Evolutionary conservation across 176 grass and related monocot species (phyloP).

Genomic region (Paspalum notatum): DNA sequence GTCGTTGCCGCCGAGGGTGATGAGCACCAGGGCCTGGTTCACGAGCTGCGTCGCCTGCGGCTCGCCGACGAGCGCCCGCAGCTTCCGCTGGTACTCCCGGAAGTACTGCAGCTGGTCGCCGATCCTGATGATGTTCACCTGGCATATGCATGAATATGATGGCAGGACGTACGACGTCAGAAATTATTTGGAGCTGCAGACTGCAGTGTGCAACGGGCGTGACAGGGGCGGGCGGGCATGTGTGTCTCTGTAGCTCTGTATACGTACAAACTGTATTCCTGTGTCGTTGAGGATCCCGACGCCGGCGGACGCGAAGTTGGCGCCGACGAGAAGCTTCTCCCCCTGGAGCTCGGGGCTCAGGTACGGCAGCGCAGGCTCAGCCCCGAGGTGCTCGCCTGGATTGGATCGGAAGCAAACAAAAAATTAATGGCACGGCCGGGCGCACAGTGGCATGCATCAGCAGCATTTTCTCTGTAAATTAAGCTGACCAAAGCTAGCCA

Average conservation of each 20-base stretch:
- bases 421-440: too few relatives aligned
- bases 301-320: constrained; percentile 96
- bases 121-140: constrained; percentile 97
- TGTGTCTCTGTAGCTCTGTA: too few relatives aligned
- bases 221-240: too few relatives aligned
- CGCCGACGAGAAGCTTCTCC: constrained; percentile 80
- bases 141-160: background rate
- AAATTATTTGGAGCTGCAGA: too few relatives aligned
- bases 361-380: constrained; percentile 67
- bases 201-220: too few relatives aligned
- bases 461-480: too few relatives aligned
- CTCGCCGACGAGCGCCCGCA: constrained; percentile 53
- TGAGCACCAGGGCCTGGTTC: constrained; percentile 67
- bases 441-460: too few relatives aligned
- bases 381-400: constrained; percentile 77
- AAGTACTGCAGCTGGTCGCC: constrained; percentile 74
- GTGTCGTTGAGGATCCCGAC: constrained; percentile 96
- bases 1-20: constrained; percentile 96
- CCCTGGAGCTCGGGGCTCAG: constrained; percentile 80
- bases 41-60: constrained; percentile 53
- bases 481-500: too few relatives aligned
- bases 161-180: background rate
- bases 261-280: constrained; percentile 81
- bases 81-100: constrained; percentile 73
- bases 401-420: background rate